Evolutionary conservation across 2,329 filamentous ascomycete genomes (phyloP).

Genomic region (Neofusicoccum umdonicola): DNA sequence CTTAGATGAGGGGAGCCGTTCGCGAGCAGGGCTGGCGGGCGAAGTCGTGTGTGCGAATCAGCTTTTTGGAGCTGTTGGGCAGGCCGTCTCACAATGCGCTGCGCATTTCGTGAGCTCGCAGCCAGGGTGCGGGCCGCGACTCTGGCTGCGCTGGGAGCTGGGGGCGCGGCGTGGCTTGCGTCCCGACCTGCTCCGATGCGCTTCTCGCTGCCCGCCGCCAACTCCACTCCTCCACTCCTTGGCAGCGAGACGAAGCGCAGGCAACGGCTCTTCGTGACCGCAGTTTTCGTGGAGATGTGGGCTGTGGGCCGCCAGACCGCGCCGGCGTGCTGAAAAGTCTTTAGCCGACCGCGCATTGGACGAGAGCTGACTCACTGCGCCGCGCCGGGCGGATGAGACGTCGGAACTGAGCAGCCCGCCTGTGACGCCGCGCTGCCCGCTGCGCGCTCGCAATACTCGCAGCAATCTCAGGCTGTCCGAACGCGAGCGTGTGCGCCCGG

Average conservation of each 20-base stretch:
- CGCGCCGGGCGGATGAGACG: not conserved
- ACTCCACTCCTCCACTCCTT: conserved; percentile 13
- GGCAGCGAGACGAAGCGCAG: conserved; percentile 13
- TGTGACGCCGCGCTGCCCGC: not conserved
- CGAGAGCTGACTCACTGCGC: not conserved
- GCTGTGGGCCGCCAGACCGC: not conserved
- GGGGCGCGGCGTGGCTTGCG: not conserved
- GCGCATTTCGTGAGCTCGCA: conserved; percentile 11
- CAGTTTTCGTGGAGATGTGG: conserved; percentile 9
- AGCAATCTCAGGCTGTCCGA: not conserved
- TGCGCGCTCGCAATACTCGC: too few relatives aligned
- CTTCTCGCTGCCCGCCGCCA: conserved; percentile 6
- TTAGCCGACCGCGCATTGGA: conserved; percentile 11
- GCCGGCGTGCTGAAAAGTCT: conserved; percentile 12
- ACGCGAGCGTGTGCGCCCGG: not conserved
- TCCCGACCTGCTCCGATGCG: conserved; percentile 4
- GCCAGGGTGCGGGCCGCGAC: conserved; percentile 12
- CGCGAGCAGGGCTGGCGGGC: conserved; percentile 14
- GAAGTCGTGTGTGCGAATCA: conserved; percentile 11
- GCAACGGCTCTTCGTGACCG: conserved; percentile 4
- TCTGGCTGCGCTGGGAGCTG: conserved; percentile 2
- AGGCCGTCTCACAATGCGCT: conserved; percentile 14
- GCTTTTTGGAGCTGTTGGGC: conserved; percentile 11
- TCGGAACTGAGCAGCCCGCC: not conserved
- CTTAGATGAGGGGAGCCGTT: conserved; percentile 16